A percentile compares a stretch with the other conserved stretches of the same genome.
Evolutionary conservation across 495 filamentous ascomycete genomes (phyloP).

Genomic region (Penicillium canariense): DNA sequence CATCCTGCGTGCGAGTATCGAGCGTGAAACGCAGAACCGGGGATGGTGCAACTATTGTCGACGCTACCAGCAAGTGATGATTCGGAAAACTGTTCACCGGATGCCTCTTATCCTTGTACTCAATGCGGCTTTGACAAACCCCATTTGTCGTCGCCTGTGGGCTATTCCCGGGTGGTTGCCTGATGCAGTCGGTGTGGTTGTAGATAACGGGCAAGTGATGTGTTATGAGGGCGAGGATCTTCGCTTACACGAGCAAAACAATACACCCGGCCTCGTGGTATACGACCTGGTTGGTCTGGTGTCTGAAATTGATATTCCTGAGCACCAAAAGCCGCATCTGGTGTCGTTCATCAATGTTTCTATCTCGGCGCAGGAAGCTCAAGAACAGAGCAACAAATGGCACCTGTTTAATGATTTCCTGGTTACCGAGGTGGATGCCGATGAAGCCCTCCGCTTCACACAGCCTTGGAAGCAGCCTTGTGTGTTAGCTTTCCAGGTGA

Average conservation of each 20-base stretch:
- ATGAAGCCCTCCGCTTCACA: slow-evolving; percentile 86
- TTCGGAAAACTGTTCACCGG: slow-evolving; percentile 72
- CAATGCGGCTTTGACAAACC: slow-evolving; percentile 70
- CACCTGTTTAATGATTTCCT: slow-evolving; percentile 97
- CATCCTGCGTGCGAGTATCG: slow-evolving; percentile 81
- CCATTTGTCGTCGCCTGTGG: slow-evolving; percentile 78
- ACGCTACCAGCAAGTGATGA: slow-evolving; percentile 77
- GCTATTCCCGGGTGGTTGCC: slow-evolving; percentile 85
- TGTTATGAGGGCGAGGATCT: slow-evolving; percentile 90
- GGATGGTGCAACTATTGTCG: slow-evolving; percentile 91
- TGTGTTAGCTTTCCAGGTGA: slow-evolving; percentile 80
- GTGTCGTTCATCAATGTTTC: slow-evolving; percentile 88
- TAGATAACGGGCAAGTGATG: slow-evolving; percentile 77
- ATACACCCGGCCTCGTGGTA: slow-evolving; percentile 64
- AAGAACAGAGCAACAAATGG: slow-evolving; percentile 66
- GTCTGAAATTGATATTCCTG: slow-evolving; percentile 78
- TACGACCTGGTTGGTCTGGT: slow-evolving; percentile 93
- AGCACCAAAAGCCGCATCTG: slow-evolving; percentile 84
- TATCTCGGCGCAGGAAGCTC: slow-evolving; percentile 57
- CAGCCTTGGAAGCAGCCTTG: slow-evolving; percentile 87
- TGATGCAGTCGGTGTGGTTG: slow-evolving; percentile 83
- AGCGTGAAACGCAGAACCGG: slow-evolving; percentile 72
- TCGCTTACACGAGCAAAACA: slow-evolving; percentile 52
- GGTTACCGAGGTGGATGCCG: slow-evolving; percentile 71
- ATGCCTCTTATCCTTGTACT: slow-evolving; percentile 82